Percentiles rank a stretch among this genome's conserved stretches.
Evolutionary conservation across 1,284 basidiomycete species (phyloP).

Genomic region (Ceratobasidium sp.): DNA sequence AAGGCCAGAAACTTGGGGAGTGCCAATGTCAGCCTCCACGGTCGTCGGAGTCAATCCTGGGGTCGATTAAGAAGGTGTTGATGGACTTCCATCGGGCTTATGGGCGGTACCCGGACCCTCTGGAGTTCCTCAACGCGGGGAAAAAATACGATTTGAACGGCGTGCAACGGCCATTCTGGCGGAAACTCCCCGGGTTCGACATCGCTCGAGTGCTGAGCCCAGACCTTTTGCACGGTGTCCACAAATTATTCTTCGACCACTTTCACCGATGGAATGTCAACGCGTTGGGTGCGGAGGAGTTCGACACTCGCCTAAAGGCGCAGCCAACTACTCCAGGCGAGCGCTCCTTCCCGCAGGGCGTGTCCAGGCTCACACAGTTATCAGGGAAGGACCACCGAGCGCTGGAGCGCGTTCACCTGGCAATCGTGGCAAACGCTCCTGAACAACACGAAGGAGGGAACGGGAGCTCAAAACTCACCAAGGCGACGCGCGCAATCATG

Average conservation of each 20-base stretch:
- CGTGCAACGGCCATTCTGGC: constrained; percentile 36
- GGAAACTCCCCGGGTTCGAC: not conserved
- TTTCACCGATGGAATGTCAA: constrained; percentile 7
- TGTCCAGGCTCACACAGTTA: constrained; percentile 31
- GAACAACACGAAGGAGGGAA: not conserved
- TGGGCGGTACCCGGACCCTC: not conserved
- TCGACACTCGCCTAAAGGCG: not conserved
- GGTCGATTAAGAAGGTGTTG: too few species aligned
- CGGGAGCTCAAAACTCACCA: not conserved
- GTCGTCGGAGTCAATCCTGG: constrained; percentile 13
- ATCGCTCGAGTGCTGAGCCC: constrained; percentile 4
- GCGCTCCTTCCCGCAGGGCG: not conserved
- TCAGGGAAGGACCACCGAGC: not conserved
- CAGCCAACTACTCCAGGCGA: not conserved
- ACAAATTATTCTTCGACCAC: constrained; percentile 41
- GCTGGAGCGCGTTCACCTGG: not conserved
- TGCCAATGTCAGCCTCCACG: constrained; percentile 21
- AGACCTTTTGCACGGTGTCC: constrained; percentile 35
- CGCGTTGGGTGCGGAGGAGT: constrained; percentile 14
- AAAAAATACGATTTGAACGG: constrained; percentile 13
- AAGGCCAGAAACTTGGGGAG: not conserved
- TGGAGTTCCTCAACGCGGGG: not conserved
- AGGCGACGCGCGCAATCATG: not conserved
- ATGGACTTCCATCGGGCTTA: not conserved
- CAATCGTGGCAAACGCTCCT: not conserved